Evolutionary conservation across 129 eudicot species (phyloP).

Genomic region (Flaveria sonorensis): DNA sequence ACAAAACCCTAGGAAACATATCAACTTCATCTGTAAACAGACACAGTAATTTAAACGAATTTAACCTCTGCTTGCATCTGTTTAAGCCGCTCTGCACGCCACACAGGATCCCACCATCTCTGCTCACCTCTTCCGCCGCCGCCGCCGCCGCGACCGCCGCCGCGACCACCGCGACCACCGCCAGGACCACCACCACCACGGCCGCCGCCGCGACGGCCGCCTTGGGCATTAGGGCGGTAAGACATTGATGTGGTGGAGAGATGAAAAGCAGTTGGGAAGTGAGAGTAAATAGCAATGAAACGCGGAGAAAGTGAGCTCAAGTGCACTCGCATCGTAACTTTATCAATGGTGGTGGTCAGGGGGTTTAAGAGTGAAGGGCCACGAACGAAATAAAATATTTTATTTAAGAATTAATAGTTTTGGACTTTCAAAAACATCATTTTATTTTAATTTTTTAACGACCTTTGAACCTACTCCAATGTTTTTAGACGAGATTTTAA

Average conservation of each 20-base stretch:
- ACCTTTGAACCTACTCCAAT: no score
- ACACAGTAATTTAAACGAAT: slow-evolving; percentile 5
- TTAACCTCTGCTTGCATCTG: slow-evolving; percentile 73
- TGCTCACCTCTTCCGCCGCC: slow-evolving; percentile 86
- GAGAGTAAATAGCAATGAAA: slow-evolving; percentile 25
- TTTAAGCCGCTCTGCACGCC: slow-evolving; percentile 85
- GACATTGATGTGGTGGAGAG: slow-evolving; percentile 52
- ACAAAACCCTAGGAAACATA: slow-evolving; percentile 31
- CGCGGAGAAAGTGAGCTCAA: slow-evolving; percentile 40
- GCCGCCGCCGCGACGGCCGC: slow-evolving; percentile 79
- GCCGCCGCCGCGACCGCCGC: slow-evolving; percentile 52
- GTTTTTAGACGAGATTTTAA: no score
- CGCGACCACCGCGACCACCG: slow-evolving; percentile 47
- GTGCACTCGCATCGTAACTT: slow-evolving; percentile 34
- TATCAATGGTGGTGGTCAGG: slow-evolving; percentile 39
- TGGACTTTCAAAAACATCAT: no score
- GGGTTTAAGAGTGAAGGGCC: neutral
- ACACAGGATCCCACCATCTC: slow-evolving; percentile 97
- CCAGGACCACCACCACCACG: slow-evolving; percentile 43
- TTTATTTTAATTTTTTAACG: no score
- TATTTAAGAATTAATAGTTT: no score
- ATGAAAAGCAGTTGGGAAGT: slow-evolving; percentile 28
- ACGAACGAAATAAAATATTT: no score
- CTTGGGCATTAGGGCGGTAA: slow-evolving; percentile 74
- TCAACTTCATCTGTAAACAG: neutral